Evolutionary conservation across 75 land plant genomes (phyloP).

Genomic region (Selaginella tamariscina): DNA sequence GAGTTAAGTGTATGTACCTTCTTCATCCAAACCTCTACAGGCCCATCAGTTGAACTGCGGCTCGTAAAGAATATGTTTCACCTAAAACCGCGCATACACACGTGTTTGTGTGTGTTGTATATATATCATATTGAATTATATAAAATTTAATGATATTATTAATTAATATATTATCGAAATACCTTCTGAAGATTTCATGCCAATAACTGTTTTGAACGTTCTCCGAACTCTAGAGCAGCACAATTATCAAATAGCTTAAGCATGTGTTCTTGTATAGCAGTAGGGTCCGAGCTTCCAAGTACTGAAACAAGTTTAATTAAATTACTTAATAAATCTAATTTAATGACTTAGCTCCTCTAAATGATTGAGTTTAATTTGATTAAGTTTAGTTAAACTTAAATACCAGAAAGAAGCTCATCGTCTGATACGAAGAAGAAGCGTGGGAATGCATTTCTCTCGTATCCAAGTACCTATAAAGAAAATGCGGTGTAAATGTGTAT

Average conservation of each 20-base stretch:
- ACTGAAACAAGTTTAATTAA: too few relatives aligned
- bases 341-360: too few relatives aligned
- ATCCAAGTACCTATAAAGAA: conserved; percentile 28
- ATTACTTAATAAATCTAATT: too few relatives aligned
- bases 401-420: conserved; percentile 28
- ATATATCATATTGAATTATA: too few relatives aligned
- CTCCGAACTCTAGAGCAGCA: conserved; percentile 25
- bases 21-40: conserved; percentile 31
- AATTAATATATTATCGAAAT: too few relatives aligned
- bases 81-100: too few relatives aligned
- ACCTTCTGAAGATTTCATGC: conserved; percentile 30
- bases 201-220: conserved; percentile 22
- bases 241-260: conserved; percentile 32
- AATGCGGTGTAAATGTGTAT: too few relatives aligned
- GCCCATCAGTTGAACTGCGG: conserved; percentile 18
- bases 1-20: too few relatives aligned
- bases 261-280: conserved; percentile 33
- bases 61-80: conserved; percentile 17
- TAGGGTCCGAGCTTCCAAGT: conserved; percentile 26
- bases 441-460: conserved; percentile 30
- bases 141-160: too few relatives aligned
- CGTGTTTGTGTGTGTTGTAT: too few relatives aligned
- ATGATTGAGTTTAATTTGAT: too few relatives aligned
- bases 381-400: too few relatives aligned
- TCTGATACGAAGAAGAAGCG: conserved; percentile 31